Evolutionary conservation across 2,329 filamentous ascomycete genomes (phyloP).

Genomic region (Curvularia eragrostidis): DNA sequence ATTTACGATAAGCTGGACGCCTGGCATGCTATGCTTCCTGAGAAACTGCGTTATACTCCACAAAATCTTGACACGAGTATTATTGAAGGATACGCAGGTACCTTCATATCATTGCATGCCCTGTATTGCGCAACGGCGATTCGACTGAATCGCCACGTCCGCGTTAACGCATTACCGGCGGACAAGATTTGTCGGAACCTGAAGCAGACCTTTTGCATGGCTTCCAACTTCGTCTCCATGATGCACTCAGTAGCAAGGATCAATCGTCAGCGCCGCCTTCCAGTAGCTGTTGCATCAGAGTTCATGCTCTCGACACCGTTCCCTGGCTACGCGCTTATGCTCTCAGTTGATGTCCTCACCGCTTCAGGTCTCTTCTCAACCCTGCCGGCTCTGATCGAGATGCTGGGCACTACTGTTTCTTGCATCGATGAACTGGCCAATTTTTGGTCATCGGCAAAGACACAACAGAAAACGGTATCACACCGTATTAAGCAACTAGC

Average conservation of each 20-base stretch:
- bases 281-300: constrained; percentile 36
- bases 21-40: constrained; percentile 66
- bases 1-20: constrained; percentile 60
- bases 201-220: constrained; percentile 36
- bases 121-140: constrained; percentile 70
- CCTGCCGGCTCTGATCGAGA: constrained; percentile 61
- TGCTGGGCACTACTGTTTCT: constrained; percentile 60
- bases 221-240: constrained; percentile 41
- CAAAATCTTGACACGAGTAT: constrained; percentile 65
- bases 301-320: constrained; percentile 62
- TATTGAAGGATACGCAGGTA: constrained; percentile 61
- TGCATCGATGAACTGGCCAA: constrained; percentile 63
- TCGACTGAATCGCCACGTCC: constrained; percentile 68
- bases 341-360: constrained; percentile 71
- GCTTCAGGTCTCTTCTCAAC: constrained; percentile 58
- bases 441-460: constrained; percentile 66
- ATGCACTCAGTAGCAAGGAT: constrained; percentile 41
- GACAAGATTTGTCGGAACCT: constrained; percentile 43
- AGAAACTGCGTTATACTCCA: constrained; percentile 60
- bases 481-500: constrained; percentile 56
- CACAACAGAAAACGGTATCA: constrained; percentile 59
- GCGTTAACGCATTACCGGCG: constrained; percentile 34
- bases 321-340: constrained; percentile 66
- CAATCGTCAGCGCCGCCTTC: constrained; percentile 38
- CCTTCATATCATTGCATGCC: constrained; percentile 69